Base-by-base conservation (phyloP, 192 early-diverging fungal genomes). In the Backusella psychrophila region DNA sequence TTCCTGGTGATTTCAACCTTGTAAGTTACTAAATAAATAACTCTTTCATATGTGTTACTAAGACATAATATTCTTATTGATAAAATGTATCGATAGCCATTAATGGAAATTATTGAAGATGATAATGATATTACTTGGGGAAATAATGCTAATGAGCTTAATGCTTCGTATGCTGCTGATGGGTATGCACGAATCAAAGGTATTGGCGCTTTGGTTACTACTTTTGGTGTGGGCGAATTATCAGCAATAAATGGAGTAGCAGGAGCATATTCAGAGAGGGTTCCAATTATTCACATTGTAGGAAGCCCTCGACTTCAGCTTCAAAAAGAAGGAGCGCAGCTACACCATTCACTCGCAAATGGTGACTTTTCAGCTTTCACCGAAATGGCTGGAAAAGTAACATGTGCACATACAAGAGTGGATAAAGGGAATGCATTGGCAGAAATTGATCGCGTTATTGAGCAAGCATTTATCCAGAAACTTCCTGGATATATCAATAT, bases 241-340 rank as follows among this genome's bases (percentile, higher is more conserved):
- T 78, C 75, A 29, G 78, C 81, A 15, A 73, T 82, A 2, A 86
- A 86, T 66, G 85, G 80, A n/a, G 79, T 79, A 49, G 86, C 86
- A 38, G 86, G 86, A 5, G 84, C 84, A 12, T 78, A 74, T 19
- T 66, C 84, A 38, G 86, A 87, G 76, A 76, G 82, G 73, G 80
- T 87, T 5, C 80, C 86, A 0, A 82, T 87, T n/a, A 75, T 87
- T 17, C 86, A 87, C 75, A 86, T 87, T 66, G 86, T 86, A 15
- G 86, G 86, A 12, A 84, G 83, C 8, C 80, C 84, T 6, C 71
- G 36, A 14, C 86, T 85, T 19, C 73, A 77, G 38, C 80, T 77
- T 56, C 86, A 86, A 67, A 52, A 79, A 12, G 26, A 73, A 0
- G 85, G 85, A 3, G 84, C 80, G 12, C 26, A 86, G 23, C 70